Conservation (phyloP, 2,329 filamentous ascomycete genomes). For the Sclerotiophoma versabilis region DNA sequence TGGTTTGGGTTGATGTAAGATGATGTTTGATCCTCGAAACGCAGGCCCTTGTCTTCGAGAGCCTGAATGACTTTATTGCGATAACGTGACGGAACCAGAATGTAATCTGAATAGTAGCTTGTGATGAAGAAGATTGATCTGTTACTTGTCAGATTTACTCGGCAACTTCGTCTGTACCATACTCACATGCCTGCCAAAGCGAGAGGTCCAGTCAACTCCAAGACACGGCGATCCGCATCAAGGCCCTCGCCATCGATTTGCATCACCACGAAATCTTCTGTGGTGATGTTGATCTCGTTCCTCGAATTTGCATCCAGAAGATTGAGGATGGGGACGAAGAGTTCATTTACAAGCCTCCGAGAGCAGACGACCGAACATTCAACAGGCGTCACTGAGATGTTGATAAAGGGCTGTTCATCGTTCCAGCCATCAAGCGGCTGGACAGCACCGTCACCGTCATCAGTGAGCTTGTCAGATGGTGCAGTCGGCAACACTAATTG, state of each 20-base stretch:
- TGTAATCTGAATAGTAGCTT: constrained; percentile 97
- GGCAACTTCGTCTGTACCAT: background rate
- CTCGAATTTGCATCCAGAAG: constrained; percentile 61
- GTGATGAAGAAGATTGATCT: constrained; percentile 97
- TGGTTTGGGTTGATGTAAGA: constrained; percentile 67
- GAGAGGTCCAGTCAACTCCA: constrained; percentile 88
- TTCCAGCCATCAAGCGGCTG: constrained; percentile 53
- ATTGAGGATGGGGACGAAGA: constrained; percentile 77
- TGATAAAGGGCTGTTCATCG: constrained; percentile 79
- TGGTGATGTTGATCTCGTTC: constrained; percentile 71
- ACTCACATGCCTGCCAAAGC: constrained; percentile 84
- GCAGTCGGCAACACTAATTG: constrained; percentile 75
- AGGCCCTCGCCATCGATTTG: constrained; percentile 89
- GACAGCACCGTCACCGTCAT: constrained; percentile 41
- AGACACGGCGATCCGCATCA: constrained; percentile 87
- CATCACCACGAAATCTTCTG: constrained; percentile 85
- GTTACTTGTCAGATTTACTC: constrained; percentile 7
- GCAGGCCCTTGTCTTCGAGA: constrained; percentile 80
- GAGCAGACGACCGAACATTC: constrained; percentile 94
- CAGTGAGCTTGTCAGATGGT: constrained; percentile 39
- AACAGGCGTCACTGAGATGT: constrained; percentile 89
- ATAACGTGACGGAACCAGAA: constrained; percentile 82
- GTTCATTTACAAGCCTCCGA: constrained; percentile 71
- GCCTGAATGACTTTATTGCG: constrained; percentile 77
- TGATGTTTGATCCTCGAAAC: constrained; percentile 71